Conservation (phyloP, 164 flowering plant genomes). For the Dillenia suffruticosa region DNA sequence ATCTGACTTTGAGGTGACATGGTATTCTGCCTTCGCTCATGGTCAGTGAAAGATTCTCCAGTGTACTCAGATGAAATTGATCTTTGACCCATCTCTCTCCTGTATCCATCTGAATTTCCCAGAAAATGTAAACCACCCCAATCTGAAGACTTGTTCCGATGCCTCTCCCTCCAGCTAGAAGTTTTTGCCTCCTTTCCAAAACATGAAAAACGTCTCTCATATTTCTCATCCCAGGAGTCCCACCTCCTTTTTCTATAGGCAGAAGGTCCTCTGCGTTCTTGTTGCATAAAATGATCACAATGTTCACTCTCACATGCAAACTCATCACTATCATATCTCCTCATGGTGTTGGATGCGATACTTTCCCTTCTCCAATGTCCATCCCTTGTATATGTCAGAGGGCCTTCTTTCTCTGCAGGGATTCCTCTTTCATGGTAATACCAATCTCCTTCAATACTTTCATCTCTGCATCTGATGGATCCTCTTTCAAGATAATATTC, state of each 20-base stretch:
- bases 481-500: constrained; percentile 19
- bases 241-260: constrained; percentile 16
- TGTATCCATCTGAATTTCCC: constrained; percentile 16
- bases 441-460: constrained; percentile 15
- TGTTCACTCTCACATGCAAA: constrained; percentile 15
- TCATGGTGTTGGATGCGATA: constrained; percentile 9
- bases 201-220: constrained; percentile 15
- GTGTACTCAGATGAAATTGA: constrained; percentile 9
- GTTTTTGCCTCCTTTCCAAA: constrained; percentile 19
- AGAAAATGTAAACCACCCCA: constrained; percentile 5
- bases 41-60: constrained; percentile 20
- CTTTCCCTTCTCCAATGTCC: constrained; percentile 16
- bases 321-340: constrained; percentile 15
- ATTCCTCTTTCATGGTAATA: constrained; percentile 15
- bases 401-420: constrained; percentile 4
- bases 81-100: constrained; percentile 13
- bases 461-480: constrained; percentile 4
- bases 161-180: constrained; percentile 22
- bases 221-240: constrained; percentile 12
- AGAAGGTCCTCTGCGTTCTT: constrained; percentile 16
- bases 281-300: constrained; percentile 15
- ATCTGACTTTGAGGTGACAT: constrained; percentile 19
- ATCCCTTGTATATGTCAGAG: constrained; percentile 14
- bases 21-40: constrained; percentile 19
- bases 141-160: constrained; percentile 9